Base-by-base conservation (phyloP, 352 stramenopile species). In the Phytophthora megakarya region DNA sequence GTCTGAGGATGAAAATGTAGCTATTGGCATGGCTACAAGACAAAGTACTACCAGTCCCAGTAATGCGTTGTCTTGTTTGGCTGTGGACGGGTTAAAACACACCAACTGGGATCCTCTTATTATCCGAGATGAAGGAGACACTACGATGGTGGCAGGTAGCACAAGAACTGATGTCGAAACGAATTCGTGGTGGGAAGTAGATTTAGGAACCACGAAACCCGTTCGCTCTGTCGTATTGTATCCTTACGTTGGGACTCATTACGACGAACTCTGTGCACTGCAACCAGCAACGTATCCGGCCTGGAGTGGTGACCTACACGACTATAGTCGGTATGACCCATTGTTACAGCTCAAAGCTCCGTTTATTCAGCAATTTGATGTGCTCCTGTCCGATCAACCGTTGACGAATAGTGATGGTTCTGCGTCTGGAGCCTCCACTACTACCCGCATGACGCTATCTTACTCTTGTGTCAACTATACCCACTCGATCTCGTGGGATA, bases 171-270 rank as follows among this genome's bases (percentile, higher is more conserved):
- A 73, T 2, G 9, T 61, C 10, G 66, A 81, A 22, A 68, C 12
- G 0, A 44, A 83, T 65, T 81, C 82, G 12, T 93, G 82, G 82
- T 92, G 82, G 82, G 73, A 90, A 71, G 75, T 93, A 6, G 84
- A 93, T 56, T 43, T 93, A 5, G 82, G 82, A 0, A 54, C 19
- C 0, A 26, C 73, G 4, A 65, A 80, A 9, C 68, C 84, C 4
- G 78, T 93, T 43, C 60, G 69, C 15, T 66, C 61, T 7, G 53
- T 93, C 12, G 56, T 80, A 9, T 12, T 91, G 16, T 88, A 75
- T 46, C 82, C 80, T 7, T 89, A 74, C 46, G 50, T 81, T 11
- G 81, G 81, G 1, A 73, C 60, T 25, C 43, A 65, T 43, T 80
- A 70, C 8, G 67, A 70, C 0, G 61, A 65, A 3, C 78, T 80